Base-by-base conservation (phyloP, 306 rosid genomes). In the Prunus campanulata region DNA sequence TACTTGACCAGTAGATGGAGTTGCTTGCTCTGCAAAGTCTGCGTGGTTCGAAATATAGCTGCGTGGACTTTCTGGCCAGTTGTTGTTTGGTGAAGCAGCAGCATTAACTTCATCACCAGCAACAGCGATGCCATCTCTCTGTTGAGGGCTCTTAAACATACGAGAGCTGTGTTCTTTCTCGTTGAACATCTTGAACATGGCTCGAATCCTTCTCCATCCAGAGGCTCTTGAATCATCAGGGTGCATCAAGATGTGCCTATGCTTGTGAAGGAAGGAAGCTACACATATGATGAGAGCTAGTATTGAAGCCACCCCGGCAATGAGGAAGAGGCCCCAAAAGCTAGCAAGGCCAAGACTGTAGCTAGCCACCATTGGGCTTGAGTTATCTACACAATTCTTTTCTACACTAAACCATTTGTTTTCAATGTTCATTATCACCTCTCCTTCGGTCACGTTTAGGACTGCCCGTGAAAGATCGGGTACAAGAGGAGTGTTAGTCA, bases 311-410 rank as follows among this genome's bases (percentile, higher is more conserved):
- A 32, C 49, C 16, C 87, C 86, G 0, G 83, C 88, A 25, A 88
- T 50, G 59, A 92, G 84, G 74, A 88, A 90, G 3, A 88, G 80
- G 8, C 91, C 96, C 91, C 88, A 81, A 46, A 91, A 88, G 82
- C 94, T 86, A 16, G 82, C 83, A 5, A 92, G 79, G 44, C 85
- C 81, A 5, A 92, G 91, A 76, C 80, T 81, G 11, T 50, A 42
- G 16, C 90, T 83, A 78, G 86, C 66, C 25, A 65, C 24, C 20
- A 64, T 51, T 19, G 78, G 2, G 65, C 12, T 22, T 3, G 46
- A 68, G 25, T 85, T 61, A 39, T 39, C 44, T 71, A 12, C 29
- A 46, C 88, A 88, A 29, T 1, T 79, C 18, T n/a, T 57, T 42
- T 60, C 1, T 19, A 73, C 29, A 13, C 47, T 76, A 19, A 90